Conservation (phyloP, 78 protist genomes). For the Dictyostelium capitatum region DNA sequence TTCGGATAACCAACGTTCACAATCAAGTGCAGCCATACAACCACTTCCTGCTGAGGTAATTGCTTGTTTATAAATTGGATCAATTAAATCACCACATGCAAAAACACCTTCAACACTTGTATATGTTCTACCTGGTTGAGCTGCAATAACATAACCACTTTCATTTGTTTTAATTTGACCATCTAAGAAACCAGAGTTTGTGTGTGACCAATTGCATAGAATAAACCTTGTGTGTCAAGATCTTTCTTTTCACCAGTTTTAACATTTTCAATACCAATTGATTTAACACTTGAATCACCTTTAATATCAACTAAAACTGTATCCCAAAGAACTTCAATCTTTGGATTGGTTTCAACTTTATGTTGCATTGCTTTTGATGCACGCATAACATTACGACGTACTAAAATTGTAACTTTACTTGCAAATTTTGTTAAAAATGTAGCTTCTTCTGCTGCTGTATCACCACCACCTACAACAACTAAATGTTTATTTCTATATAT, state of each 20-base stretch:
- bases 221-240: slow-evolving; percentile 82
- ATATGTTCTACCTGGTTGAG: slow-evolving; percentile 63
- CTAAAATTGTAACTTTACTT: slow-evolving; percentile 81
- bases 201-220: slow-evolving; percentile 94
- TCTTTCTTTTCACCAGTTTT: not conserved
- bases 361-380: slow-evolving; percentile 92
- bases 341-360: slow-evolving; percentile 74
- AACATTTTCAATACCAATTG: slow-evolving; percentile 29
- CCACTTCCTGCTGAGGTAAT: slow-evolving; percentile 96
- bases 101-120: slow-evolving; percentile 94
- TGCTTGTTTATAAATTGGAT: slow-evolving; percentile 94
- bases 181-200: slow-evolving; percentile 89
- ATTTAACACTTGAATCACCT: slow-evolving; percentile 70
- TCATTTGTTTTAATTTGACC: slow-evolving; percentile 87
- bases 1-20: slow-evolving; percentile 77
- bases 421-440: slow-evolving; percentile 87
- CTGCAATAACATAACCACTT: slow-evolving; percentile 85
- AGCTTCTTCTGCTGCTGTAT: slow-evolving; percentile 94
- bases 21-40: slow-evolving; percentile 95
- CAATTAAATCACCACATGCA: slow-evolving; percentile 94
- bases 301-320: slow-evolving; percentile 66
- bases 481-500: slow-evolving; percentile 86
- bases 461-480: slow-evolving; percentile 95
- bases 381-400: slow-evolving; percentile 89
- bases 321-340: slow-evolving; percentile 84